These are phyloP conservation scores for Lachancea waltii DNA, from an alignment of 805 yeast genomes.

Conservation along the genomic window DNA sequence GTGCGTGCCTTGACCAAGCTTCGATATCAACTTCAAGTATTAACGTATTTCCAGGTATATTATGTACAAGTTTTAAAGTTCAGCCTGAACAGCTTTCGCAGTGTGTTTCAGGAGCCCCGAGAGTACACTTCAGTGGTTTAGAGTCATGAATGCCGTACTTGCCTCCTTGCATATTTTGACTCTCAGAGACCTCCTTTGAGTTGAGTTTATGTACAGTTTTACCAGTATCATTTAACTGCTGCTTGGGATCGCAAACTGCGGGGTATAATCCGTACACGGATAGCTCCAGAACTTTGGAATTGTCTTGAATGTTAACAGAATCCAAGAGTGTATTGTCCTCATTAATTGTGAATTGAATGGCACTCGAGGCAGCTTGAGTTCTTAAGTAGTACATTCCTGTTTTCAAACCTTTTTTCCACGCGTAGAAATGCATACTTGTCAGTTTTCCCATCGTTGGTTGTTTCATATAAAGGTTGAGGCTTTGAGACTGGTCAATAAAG, in stretches of 20 bases:
- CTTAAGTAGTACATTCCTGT: conserved; percentile 96
- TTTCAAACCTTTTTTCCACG: conserved; percentile 94
- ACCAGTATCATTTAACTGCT: neutral
- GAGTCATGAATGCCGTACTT: conserved; percentile 80
- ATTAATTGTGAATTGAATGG: conserved; percentile 82
- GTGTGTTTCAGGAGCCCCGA: conserved; percentile 75
- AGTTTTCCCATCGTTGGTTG: conserved; percentile 92
- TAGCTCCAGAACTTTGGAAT: conserved; percentile 6
- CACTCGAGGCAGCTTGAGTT: conserved; percentile 94
- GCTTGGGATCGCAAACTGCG: conserved; percentile 12
- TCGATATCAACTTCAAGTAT: too few species aligned
- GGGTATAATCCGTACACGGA: conserved; percentile 15
- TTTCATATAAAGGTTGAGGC: conserved; percentile 76
- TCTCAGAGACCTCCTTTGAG: neutral
- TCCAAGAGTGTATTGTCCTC: conserved; percentile 48
- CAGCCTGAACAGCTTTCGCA: conserved; percentile 98
- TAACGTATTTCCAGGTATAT: neutral
- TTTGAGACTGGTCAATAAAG: conserved; percentile 87
- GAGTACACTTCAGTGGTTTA: conserved; percentile 87
- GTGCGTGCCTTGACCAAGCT: too few species aligned
- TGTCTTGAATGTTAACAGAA: conserved; percentile 29
- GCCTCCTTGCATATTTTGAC: conserved; percentile 30
- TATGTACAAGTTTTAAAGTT: conserved; percentile 8
- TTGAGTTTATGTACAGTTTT: neutral
- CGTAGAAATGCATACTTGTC: conserved; percentile 94